These are phyloP conservation scores for Sutorius eximius DNA, from an alignment of 1,284 basidiomycete genomes.

Conservation along the genomic window DNA sequence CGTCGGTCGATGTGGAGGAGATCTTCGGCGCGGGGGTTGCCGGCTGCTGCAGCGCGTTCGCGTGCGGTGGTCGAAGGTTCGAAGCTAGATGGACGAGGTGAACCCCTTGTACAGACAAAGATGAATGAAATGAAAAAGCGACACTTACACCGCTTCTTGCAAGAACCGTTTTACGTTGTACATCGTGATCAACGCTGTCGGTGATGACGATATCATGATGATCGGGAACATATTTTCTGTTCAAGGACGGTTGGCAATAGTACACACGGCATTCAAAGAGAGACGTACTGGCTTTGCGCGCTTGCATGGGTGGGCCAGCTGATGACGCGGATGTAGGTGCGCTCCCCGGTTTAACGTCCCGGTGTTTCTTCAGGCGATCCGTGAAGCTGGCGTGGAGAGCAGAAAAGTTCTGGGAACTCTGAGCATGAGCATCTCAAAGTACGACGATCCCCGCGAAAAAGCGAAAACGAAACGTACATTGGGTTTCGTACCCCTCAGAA, in stretches of 20 bases:
- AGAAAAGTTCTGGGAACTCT: constrained; percentile 64
- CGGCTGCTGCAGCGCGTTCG: constrained; percentile 63
- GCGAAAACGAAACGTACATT: constrained; percentile 52
- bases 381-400: constrained; percentile 58
- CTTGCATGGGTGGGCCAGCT: constrained; percentile 51
- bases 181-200: constrained; percentile 95
- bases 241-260: too few relatives aligned
- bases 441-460: neutral
- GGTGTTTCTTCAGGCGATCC: constrained; percentile 76
- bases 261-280: neutral
- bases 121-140: neutral
- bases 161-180: constrained; percentile 95
- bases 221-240: constrained; percentile 80
- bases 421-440: neutral
- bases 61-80: constrained; percentile 78
- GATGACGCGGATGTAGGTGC: constrained; percentile 37
- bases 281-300: constrained; percentile 60
- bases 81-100: constrained; percentile 49
- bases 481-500: constrained; percentile 72
- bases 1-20: constrained; percentile 82
- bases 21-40: constrained; percentile 79
- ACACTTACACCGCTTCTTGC: constrained; percentile 78
- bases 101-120: neutral
- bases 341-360: constrained; percentile 58
- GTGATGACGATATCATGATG: constrained; percentile 95